phyloP scores from a whole-genome alignment of 257 asterid genomes.

The Jacaranda copaia region DNA sequence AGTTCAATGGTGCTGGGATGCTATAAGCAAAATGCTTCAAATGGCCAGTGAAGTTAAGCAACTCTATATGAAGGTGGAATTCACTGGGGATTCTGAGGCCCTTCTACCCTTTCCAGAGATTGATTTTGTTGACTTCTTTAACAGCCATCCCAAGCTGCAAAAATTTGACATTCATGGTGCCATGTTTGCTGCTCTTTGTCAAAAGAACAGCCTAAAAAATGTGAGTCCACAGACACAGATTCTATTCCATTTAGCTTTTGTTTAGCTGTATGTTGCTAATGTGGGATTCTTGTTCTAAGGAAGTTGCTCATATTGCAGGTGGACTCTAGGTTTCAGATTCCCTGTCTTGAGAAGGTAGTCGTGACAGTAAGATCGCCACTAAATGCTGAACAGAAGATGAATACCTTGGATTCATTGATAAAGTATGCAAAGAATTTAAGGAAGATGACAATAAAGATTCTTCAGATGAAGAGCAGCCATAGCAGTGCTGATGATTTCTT shows the following conservation, averaged over 20 bases:
- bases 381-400: conserved; percentile 96
- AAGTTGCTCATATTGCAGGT: conserved; percentile 54
- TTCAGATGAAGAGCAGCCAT: conserved; percentile 98
- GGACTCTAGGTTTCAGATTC: conserved; percentile 71
- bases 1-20: conserved; percentile 95
- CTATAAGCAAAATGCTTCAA: conserved; percentile 73
- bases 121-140: conserved; percentile 91
- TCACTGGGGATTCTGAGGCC: conserved; percentile 76
- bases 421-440: conserved; percentile 64
- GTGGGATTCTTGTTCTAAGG: background rate
- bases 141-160: conserved; percentile 82
- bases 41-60: conserved; percentile 92
- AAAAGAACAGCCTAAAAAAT: conserved; percentile 89
- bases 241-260: background rate
- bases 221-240: conserved; percentile 50
- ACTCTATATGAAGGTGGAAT: conserved; percentile 94
- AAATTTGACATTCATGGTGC: conserved; percentile 94
- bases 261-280: background rate
- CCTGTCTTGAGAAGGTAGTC: conserved; percentile 79
- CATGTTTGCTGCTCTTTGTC: conserved; percentile 97
- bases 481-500: conserved; percentile 97
- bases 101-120: conserved; percentile 90
- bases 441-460: conserved; percentile 85
- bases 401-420: conserved; percentile 77
- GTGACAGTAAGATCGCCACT: conserved; percentile 88